These are phyloP conservation scores for Vigna reflexopilosa DNA, from an alignment of 306 rosid species.

Conservation along the genomic window DNA sequence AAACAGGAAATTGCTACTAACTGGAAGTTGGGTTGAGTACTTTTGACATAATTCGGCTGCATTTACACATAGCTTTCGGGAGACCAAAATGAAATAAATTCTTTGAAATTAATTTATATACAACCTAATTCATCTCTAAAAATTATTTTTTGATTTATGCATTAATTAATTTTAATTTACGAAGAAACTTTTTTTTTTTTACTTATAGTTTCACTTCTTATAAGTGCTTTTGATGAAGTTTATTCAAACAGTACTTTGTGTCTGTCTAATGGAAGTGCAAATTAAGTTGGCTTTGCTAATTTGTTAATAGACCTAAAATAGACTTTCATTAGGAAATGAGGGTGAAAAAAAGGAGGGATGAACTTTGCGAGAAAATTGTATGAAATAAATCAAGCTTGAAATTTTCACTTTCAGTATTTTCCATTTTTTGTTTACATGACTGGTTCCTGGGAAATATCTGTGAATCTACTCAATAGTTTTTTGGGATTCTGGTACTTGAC, in stretches of 20 bases:
- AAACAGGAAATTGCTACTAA: background rate
- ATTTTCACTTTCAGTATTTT: too few relatives aligned
- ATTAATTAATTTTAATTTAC: too few relatives aligned
- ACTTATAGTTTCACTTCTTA: too few relatives aligned
- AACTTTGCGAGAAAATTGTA: background rate
- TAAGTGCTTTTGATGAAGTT: too few relatives aligned
- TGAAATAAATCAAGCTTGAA: background rate
- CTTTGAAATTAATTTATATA: too few relatives aligned
- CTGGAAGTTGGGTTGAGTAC: background rate
- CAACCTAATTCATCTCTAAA: too few relatives aligned
- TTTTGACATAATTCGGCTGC: too few relatives aligned
- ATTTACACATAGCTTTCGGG: too few relatives aligned
- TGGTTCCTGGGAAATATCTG: background rate
- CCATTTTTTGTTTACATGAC: background rate
- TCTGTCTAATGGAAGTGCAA: background rate
- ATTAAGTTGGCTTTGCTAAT: slow-evolving; percentile 9
- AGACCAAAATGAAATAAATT: too few relatives aligned
- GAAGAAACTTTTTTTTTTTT: too few relatives aligned
- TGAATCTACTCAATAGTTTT: background rate
- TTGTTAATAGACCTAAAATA: background rate
- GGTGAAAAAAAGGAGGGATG: background rate
- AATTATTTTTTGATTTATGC: too few relatives aligned
- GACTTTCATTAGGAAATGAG: background rate
- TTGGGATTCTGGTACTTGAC: background rate
- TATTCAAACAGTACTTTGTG: background rate